phyloP scores from a whole-genome alignment of 805 yeast genomes.

The Candida alai region DNA sequence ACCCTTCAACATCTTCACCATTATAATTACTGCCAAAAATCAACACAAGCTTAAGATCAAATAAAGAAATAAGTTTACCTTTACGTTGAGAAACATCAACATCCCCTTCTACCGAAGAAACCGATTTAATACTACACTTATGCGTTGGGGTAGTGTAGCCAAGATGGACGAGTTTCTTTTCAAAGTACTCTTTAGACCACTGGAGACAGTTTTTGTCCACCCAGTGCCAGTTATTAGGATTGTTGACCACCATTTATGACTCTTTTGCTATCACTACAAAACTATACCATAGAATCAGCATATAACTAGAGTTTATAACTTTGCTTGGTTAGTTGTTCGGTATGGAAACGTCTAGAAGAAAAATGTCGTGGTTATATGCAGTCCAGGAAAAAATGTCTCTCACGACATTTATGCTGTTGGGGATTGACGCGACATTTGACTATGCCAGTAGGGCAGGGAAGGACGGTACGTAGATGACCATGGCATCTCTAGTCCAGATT shows the following conservation, averaged over 20 bases:
- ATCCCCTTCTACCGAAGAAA: conserved; percentile 81
- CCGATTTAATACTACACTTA: conserved; percentile 34
- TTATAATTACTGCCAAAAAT: conserved; percentile 46
- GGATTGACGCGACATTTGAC: too few species aligned
- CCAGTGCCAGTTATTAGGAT: conserved; percentile 99
- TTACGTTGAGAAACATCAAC: conserved; percentile 96
- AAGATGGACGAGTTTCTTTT: conserved; percentile 53
- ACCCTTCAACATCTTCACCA: conserved; percentile 53
- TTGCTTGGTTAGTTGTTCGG: too few species aligned
- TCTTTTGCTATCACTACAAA: too few species aligned
- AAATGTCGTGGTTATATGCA: conserved; percentile 4
- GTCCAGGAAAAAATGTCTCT: not conserved
- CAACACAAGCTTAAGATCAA: conserved; percentile 70
- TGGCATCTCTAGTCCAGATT: too few species aligned
- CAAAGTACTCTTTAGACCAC: conserved; percentile 83
- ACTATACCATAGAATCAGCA: too few species aligned
- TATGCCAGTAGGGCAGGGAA: too few species aligned
- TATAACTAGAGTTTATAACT: too few species aligned
- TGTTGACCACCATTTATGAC: conserved; percentile 79
- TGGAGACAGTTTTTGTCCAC: conserved; percentile 94
- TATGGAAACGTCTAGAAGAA: conserved; percentile 16
- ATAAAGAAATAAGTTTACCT: conserved; percentile 90
- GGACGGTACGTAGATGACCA: too few species aligned
- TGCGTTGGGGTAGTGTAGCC: conserved; percentile 30
- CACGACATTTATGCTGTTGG: conserved; percentile 2